A percentile compares a stretch with the other conserved stretches of the same genome.
These are phyloP conservation scores for Meyerozyma elateridarum DNA, from an alignment of 1,139 yeast species.

Conservation along the genomic window DNA sequence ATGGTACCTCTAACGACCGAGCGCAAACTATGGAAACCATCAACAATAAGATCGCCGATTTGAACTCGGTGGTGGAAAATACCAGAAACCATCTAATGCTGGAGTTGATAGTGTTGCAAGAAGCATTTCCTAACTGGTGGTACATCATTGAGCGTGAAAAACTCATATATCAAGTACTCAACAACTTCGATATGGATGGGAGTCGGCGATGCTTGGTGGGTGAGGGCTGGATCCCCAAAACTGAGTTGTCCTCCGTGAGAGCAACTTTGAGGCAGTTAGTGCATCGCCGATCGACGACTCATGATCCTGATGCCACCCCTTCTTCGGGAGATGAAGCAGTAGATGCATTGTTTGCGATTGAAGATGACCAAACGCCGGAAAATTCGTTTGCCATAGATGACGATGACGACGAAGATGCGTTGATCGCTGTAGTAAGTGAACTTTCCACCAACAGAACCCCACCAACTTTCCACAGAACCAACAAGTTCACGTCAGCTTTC, in stretches of 20 bases:
- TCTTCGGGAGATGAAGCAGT: slow-evolving; percentile 10
- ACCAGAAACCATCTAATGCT: slow-evolving; percentile 68
- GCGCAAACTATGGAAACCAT: slow-evolving; percentile 56
- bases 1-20: slow-evolving; percentile 49
- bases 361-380: slow-evolving; percentile 21
- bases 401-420: slow-evolving; percentile 23
- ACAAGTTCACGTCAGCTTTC: slow-evolving; percentile 88
- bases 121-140: slow-evolving; percentile 33
- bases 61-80: slow-evolving; percentile 55
- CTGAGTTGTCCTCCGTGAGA: slow-evolving; percentile 18
- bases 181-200: slow-evolving; percentile 78
- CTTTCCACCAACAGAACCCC: slow-evolving; percentile 79
- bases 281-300: slow-evolving; percentile 3
- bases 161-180: slow-evolving; percentile 68
- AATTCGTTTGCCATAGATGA: slow-evolving; percentile 14
- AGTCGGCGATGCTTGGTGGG: slow-evolving; percentile 86
- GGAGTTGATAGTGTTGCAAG: slow-evolving; percentile 70
- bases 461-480: slow-evolving; percentile 88
- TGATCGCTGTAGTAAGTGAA: slow-evolving; percentile 66
- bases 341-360: slow-evolving; percentile 52
- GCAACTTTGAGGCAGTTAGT: slow-evolving; percentile 5
- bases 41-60: slow-evolving; percentile 45
- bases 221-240: slow-evolving; percentile 91
- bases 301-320: slow-evolving; percentile 6
- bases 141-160: slow-evolving; percentile 63